Evolutionary conservation across 2,329 filamentous ascomycete genomes (phyloP).

Genomic region (Diaporthe ampelina): DNA sequence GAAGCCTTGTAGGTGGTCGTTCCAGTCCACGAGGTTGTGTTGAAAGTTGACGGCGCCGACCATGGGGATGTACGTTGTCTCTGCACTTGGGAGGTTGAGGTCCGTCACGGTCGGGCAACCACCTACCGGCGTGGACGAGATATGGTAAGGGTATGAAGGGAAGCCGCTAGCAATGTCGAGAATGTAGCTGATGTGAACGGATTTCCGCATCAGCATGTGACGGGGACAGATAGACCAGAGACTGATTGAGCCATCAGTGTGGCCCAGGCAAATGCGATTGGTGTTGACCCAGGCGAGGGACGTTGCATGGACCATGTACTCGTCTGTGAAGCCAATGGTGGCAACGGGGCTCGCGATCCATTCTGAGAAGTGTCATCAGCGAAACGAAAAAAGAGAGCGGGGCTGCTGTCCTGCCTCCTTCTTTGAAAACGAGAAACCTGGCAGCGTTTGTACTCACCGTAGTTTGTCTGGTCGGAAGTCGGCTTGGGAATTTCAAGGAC

Average conservation of each 20-base stretch:
- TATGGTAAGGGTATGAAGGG: constrained; percentile 67
- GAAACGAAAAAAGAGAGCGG: background rate
- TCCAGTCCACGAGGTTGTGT: constrained; percentile 67
- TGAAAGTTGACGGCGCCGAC: constrained; percentile 64
- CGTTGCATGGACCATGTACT: constrained; percentile 64
- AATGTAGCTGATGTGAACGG: constrained; percentile 67
- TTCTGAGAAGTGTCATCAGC: constrained; percentile 51
- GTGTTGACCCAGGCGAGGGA: constrained; percentile 68
- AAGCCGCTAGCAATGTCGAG: constrained; percentile 69
- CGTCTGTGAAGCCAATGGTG: constrained; percentile 59
- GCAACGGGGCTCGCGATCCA: constrained; percentile 60
- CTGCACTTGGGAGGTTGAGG: constrained; percentile 64
- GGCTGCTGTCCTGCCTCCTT: background rate
- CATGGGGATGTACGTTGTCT: constrained; percentile 67
- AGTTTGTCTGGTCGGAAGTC: constrained; percentile 49
- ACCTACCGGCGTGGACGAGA: constrained; percentile 69
- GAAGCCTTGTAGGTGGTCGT: constrained; percentile 69
- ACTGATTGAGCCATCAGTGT: constrained; percentile 68
- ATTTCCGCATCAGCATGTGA: constrained; percentile 63
- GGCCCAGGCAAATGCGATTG: constrained; percentile 68
- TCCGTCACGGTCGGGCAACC: constrained; percentile 68
- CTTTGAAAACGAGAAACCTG: background rate
- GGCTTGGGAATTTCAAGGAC: constrained; percentile 59
- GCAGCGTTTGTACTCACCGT: constrained; percentile 54
- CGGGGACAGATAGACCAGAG: constrained; percentile 69